phyloP scores from a whole-genome alignment of 305 asterid species.

The Solanum hybrid region DNA sequence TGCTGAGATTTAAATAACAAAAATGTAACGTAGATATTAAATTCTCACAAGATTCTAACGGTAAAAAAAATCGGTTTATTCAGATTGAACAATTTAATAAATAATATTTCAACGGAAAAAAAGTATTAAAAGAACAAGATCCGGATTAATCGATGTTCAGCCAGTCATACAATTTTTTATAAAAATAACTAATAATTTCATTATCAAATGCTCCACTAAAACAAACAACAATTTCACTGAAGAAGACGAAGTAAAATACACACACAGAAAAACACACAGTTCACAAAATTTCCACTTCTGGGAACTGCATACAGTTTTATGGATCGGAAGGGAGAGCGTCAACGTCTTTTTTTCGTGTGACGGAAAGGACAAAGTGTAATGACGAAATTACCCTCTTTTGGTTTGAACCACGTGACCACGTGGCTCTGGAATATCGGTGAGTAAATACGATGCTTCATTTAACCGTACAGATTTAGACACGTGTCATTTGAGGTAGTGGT shows the following conservation, averaged over 20 bases:
- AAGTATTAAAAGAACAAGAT: background rate
- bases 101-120: background rate
- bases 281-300: background rate
- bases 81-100: slow-evolving; percentile 1
- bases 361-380: background rate
- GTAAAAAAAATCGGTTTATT: background rate
- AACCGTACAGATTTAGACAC: background rate
- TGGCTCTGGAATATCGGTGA: slow-evolving; percentile 6
- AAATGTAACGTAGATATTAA: background rate
- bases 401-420: slow-evolving; percentile 21
- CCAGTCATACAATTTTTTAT: background rate
- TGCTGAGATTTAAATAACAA: background rate
- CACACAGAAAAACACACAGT: background rate
- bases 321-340: background rate
- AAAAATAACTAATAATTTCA: no score
- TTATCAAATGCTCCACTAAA: background rate
- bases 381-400: background rate
- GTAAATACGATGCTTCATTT: slow-evolving; percentile 5
- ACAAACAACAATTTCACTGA: background rate
- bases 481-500: background rate
- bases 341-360: slow-evolving; percentile 5
- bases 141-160: background rate
- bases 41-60: slow-evolving; percentile 2
- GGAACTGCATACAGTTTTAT: slow-evolving; percentile 2
- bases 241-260: background rate